Percentiles rank a stretch among this genome's conserved stretches.
Evolutionary conservation across 768 basidiomycete genomes (phyloP).

Genomic region (Aureoboletus auriporus): DNA sequence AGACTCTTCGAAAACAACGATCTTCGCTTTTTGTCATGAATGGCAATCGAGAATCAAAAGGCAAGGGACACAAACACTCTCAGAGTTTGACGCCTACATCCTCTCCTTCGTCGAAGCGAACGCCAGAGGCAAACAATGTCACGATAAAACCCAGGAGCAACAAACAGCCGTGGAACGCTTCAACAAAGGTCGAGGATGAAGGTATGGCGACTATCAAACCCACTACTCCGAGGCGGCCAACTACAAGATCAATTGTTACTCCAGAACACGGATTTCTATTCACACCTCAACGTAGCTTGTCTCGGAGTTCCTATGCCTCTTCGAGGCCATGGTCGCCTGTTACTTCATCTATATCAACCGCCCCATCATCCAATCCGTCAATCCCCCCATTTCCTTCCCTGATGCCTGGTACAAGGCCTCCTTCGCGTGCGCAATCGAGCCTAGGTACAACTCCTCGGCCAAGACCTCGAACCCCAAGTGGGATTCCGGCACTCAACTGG

Average conservation of each 20-base stretch:
- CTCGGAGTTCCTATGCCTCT: constrained; percentile 71
- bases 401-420: constrained; percentile 31
- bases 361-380: constrained; percentile 46
- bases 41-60: constrained; percentile 47
- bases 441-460: constrained; percentile 52
- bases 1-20: constrained; percentile 49
- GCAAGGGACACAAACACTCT: constrained; percentile 63
- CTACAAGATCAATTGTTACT: constrained; percentile 43
- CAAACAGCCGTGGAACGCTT: constrained; percentile 75
- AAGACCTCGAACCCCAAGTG: constrained; percentile 74
- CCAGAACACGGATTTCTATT: constrained; percentile 43
- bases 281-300: constrained; percentile 59
- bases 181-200: constrained; percentile 66
- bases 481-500: constrained; percentile 57
- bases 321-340: constrained; percentile 80
- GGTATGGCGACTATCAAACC: constrained; percentile 44
- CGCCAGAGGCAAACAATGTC: constrained; percentile 33
- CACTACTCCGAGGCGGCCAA: constrained; percentile 46
- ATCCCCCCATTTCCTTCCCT: constrained; percentile 32
- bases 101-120: constrained; percentile 45
- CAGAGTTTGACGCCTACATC: constrained; percentile 70
- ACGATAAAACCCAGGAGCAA: constrained; percentile 38
- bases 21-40: constrained; percentile 59
- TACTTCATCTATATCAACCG: constrained; percentile 66
- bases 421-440: constrained; percentile 56